These are phyloP conservation scores for Euphrasia confusa DNA, from an alignment of 257 asterid genomes.

Conservation along the genomic window DNA sequence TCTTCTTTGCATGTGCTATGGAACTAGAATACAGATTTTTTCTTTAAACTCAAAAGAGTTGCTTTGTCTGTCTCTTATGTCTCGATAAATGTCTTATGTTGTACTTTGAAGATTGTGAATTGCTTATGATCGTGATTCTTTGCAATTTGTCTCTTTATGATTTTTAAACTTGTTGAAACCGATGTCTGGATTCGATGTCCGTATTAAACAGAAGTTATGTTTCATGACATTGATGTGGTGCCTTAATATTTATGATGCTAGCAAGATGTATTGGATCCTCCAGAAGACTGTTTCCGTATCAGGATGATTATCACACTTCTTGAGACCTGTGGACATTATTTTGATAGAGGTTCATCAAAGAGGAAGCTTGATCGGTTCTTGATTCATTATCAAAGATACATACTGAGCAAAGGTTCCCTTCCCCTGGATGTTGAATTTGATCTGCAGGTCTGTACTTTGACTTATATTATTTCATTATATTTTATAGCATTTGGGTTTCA, in stretches of 20 bases:
- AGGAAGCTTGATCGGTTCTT: constrained; percentile 95
- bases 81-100: constrained; percentile 3
- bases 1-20: neutral
- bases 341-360: constrained; percentile 95
- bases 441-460: constrained; percentile 71
- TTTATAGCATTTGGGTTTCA: constrained; percentile 15
- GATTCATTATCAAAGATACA: constrained; percentile 90
- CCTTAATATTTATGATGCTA: constrained; percentile 34
- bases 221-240: constrained; percentile 19
- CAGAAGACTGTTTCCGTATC: constrained; percentile 94
- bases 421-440: constrained; percentile 97
- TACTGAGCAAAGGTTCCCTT: constrained; percentile 69
- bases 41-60: neutral
- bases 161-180: neutral
- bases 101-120: neutral
- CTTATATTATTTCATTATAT: constrained; percentile 10
- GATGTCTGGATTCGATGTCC: constrained; percentile 20
- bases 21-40: constrained; percentile 8
- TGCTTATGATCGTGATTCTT: neutral
- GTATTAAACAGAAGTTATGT: constrained; percentile 8
- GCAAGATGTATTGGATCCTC: constrained; percentile 95
- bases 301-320: constrained; percentile 92
- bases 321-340: constrained; percentile 97
- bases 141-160: constrained; percentile 5
- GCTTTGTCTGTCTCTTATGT: constrained; percentile 13